These are phyloP conservation scores for Aspergillus pseudotamarii DNA, from an alignment of 2,329 filamentous ascomycete species.

Conservation along the genomic window DNA sequence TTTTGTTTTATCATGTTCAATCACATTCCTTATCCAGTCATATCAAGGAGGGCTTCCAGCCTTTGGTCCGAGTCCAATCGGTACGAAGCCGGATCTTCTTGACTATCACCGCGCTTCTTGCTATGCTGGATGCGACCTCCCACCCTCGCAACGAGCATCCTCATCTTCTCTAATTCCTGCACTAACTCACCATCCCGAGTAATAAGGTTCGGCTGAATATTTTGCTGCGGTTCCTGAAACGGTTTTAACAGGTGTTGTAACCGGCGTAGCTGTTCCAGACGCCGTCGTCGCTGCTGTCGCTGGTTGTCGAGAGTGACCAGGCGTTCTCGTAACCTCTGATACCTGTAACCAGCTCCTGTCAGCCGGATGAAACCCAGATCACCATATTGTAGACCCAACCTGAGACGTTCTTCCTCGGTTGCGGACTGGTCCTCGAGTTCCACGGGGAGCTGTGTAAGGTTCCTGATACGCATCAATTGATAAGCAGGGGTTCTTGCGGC, in stretches of 20 bases:
- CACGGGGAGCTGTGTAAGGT: conserved; percentile 42
- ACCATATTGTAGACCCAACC: conserved; percentile 30
- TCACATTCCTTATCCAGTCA: conserved; percentile 32
- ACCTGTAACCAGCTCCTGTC: conserved; percentile 34
- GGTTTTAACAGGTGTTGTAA: conserved; percentile 52
- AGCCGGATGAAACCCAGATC: conserved; percentile 26
- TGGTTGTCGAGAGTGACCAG: conserved; percentile 50
- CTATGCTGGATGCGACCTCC: conserved; percentile 40
- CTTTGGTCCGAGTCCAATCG: conserved; percentile 35
- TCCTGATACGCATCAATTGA: conserved; percentile 29
- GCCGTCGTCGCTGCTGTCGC: conserved; percentile 49
- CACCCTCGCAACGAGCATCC: conserved; percentile 49
- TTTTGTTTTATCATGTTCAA: background rate
- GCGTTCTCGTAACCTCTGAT: conserved; percentile 44
- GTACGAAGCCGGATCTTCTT: conserved; percentile 24
- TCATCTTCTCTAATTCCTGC: conserved; percentile 53
- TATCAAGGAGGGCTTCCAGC: conserved; percentile 41
- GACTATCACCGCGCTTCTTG: conserved; percentile 19
- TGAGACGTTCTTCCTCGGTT: conserved; percentile 35
- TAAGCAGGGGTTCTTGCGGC: conserved; percentile 11
- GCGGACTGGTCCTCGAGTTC: conserved; percentile 35
- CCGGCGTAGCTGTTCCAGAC: conserved; percentile 51
- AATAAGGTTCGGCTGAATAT: conserved; percentile 59
- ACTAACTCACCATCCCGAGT: conserved; percentile 55
- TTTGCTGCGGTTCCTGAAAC: conserved; percentile 52